Base-by-base conservation (phyloP, 768 basidiomycete genomes). In the Podaxis rugospora region DNA sequence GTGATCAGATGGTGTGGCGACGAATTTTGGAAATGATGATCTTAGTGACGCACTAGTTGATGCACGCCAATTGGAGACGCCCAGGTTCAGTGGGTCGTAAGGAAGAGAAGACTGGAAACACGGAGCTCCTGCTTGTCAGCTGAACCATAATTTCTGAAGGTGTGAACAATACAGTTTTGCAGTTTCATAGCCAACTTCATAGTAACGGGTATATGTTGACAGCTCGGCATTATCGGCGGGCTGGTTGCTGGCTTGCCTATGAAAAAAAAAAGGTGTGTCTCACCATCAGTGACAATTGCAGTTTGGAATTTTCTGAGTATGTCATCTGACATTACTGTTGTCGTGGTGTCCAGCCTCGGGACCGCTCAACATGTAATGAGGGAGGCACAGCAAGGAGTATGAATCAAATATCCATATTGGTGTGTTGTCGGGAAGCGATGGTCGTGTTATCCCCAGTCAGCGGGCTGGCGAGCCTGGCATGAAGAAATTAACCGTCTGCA, bases 311-410 rank as follows among this genome's bases (percentile, higher is more conserved):
- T 55, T 40, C 54, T 55, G 25, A 11, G 32, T n/a, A 23, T 10
- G 21, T 57, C 56, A 57, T 57, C 25, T 57, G 56, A 57, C 28
- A 47, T 11, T 18, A 37, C 11, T 49, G 56, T 49, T 36, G 56
- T 49, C 56, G 21, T 57, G 44, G 56, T 47, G 11, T 50, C 42
- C 28, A 57, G 56, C 46, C 37, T 32, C 56, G 25, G 56, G 56
- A 49, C 25, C 35, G 32, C 18, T 37, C 18, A 10, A 11, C 32
- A 27, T n/a, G 52, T 16, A 14, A 9, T 40, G 40, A 55, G 40
- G 1, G 18, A 25, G 9, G 39, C 6, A 44, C 14, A 16, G 9
- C 4, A 40, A n/a, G 54, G 40, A 18, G 18, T 16, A 52, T 37
- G 51, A 53, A 21, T 53, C 51, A 53, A 37, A 37, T 53, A 16